Percentiles rank a stretch among this genome's conserved stretches.
Evolutionary conservation across 768 basidiomycete genomes (phyloP).

Genomic region (Suillus fuscotomentosus): DNA sequence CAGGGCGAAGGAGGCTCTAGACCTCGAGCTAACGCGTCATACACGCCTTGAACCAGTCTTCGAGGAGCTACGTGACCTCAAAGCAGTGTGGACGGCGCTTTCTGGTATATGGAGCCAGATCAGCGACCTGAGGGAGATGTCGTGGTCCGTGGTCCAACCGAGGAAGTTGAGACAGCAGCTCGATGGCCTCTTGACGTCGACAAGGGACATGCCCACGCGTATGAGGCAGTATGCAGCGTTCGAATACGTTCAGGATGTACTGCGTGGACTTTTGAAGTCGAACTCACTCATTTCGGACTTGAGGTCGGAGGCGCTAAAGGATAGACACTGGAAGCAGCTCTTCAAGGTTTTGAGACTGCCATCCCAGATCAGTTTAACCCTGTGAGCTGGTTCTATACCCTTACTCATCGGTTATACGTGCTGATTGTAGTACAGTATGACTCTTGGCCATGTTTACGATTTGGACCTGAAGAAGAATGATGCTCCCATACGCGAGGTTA

Average conservation of each 20-base stretch:
- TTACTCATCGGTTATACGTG: background rate
- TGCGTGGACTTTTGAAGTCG: constrained; percentile 83
- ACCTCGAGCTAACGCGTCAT: constrained; percentile 86
- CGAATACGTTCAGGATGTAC: constrained; percentile 93
- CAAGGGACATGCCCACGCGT: constrained; percentile 97
- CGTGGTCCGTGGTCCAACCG: constrained; percentile 92
- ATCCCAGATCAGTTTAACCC: constrained; percentile 69
- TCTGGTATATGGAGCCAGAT: constrained; percentile 97
- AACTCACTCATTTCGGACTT: constrained; percentile 90
- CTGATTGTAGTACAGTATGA: constrained; percentile 62
- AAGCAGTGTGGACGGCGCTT: constrained; percentile 98
- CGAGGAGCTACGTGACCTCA: constrained; percentile 93
- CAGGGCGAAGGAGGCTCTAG: constrained; percentile 94
- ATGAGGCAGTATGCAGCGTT: constrained; percentile 99
- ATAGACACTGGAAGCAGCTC: constrained; percentile 96
- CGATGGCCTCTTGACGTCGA: constrained; percentile 87
- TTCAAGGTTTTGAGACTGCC: constrained; percentile 85
- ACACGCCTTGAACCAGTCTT: constrained; percentile 92
- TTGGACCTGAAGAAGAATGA: constrained; percentile 96
- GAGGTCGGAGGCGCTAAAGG: constrained; percentile 96
- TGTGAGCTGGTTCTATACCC: constrained; percentile 46
- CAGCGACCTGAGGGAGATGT: constrained; percentile 79
- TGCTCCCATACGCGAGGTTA: constrained; percentile 86
- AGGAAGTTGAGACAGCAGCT: constrained; percentile 93
- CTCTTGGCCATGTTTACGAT: constrained; percentile 94